Evolutionary conservation across 225 moss, liverwort and hornwort genomes (phyloP).

Genomic region (Polytrichum formosum): DNA sequence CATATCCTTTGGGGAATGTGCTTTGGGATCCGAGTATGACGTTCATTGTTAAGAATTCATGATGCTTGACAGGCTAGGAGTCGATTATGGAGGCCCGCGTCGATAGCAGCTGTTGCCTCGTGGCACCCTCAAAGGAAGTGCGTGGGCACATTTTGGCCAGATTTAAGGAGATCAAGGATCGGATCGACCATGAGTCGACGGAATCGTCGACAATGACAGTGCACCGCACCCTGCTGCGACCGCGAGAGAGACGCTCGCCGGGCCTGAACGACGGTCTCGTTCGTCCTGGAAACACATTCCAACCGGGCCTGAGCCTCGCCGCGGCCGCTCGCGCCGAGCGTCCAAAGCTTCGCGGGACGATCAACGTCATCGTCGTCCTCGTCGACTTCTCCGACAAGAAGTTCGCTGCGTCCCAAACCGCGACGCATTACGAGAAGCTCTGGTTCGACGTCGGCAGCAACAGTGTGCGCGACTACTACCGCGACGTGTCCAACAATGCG

Average conservation of each 20-base stretch:
- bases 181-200: background rate
- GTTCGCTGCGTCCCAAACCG: conserved; percentile 31
- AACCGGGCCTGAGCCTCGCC: background rate
- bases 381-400: conserved; percentile 44
- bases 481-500: conserved; percentile 36
- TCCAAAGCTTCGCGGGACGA: conserved; percentile 21
- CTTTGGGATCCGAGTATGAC: no score
- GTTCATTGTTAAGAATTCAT: no score
- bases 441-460: conserved; percentile 40
- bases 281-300: conserved; percentile 29
- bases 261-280: conserved; percentile 47
- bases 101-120: conserved; percentile 20
- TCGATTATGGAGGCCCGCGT: no score
- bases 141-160: conserved; percentile 16
- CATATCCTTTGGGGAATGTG: no score
- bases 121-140: conserved; percentile 30
- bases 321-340: conserved; percentile 10
- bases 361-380: conserved; percentile 40
- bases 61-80: background rate
- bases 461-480: conserved; percentile 38
- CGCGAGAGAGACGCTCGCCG: conserved; percentile 24
- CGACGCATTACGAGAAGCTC: conserved; percentile 25
- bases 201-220: conserved; percentile 15
- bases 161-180: conserved; percentile 16
- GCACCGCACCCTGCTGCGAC: conserved; percentile 27